Evolutionary conservation across 2,329 filamentous ascomycete genomes (phyloP).

Genomic region (Thielaviopsis punctulata): DNA sequence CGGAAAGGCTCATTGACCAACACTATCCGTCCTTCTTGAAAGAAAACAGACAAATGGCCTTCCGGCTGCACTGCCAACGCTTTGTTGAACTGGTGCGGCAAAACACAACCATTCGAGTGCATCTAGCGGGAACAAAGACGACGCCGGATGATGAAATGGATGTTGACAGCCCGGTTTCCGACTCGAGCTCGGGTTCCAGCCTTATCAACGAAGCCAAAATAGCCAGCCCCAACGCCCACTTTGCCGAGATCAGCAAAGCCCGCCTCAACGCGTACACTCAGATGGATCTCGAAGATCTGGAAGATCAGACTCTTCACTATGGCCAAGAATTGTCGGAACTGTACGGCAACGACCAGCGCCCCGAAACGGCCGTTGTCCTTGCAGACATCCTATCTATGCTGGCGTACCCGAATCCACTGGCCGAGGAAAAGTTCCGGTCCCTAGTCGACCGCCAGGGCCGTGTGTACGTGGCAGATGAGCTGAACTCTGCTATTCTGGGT

Average conservation of each 20-base stretch:
- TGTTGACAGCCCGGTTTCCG: constrained; percentile 23
- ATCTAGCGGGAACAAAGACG: constrained; percentile 19
- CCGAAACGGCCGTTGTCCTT: constrained; percentile 55
- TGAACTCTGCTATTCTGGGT: constrained; percentile 88
- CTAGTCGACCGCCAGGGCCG: constrained; percentile 62
- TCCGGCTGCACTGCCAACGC: constrained; percentile 73
- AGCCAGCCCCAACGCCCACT: neutral
- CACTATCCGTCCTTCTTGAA: constrained; percentile 69
- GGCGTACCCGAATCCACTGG: constrained; percentile 67
- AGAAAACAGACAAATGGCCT: constrained; percentile 70
- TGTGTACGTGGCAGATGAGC: constrained; percentile 69
- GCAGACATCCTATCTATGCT: constrained; percentile 77
- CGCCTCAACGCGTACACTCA: neutral
- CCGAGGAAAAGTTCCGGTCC: constrained; percentile 56
- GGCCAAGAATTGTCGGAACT: constrained; percentile 63
- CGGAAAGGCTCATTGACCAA: constrained; percentile 61
- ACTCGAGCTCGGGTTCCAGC: neutral
- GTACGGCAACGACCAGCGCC: constrained; percentile 53
- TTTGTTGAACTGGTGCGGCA: constrained; percentile 88
- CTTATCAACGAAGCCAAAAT: neutral
- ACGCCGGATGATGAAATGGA: constrained; percentile 31
- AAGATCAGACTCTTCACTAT: constrained; percentile 57
- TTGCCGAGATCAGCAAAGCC: neutral
- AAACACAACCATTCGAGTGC: constrained; percentile 26
- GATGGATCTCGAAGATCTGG: constrained; percentile 28